A percentile compares a stretch with the other conserved stretches of the same genome.
Conservation (phyloP, 306 rosid genomes). For the Mucuna pruriens region DNA sequence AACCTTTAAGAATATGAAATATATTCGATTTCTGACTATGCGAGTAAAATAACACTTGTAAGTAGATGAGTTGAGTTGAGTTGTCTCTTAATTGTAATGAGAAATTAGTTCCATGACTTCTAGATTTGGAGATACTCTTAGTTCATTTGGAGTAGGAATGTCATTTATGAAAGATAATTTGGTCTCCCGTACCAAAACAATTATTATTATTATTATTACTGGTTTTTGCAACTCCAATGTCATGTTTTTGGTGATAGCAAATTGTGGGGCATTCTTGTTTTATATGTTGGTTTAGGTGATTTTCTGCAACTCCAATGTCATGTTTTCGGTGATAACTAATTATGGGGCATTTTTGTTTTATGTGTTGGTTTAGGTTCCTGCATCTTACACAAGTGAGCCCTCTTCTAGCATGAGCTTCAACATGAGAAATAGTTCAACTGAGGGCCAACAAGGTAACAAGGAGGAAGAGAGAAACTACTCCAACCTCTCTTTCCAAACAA, state of each 20-base stretch:
- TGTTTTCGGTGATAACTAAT: not conserved
- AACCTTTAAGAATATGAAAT: too few relatives aligned
- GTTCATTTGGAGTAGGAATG: too few relatives aligned
- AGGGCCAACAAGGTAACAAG: constrained; percentile 39
- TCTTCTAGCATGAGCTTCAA: constrained; percentile 47
- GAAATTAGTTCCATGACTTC: too few relatives aligned
- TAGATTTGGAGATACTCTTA: too few relatives aligned
- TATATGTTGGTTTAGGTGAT: constrained; percentile 36
- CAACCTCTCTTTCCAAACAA: constrained; percentile 61
- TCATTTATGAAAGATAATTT: too few relatives aligned
- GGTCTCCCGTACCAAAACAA: too few relatives aligned
- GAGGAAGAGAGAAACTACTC: constrained; percentile 49
- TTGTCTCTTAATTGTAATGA: too few relatives aligned
- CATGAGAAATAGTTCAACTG: constrained; percentile 47
- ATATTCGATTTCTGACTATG: too few relatives aligned
- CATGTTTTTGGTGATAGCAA: not conserved
- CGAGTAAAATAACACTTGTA: too few relatives aligned
- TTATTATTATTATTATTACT: not conserved
- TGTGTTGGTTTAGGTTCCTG: constrained; percentile 52
- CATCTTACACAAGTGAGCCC: constrained; percentile 60
- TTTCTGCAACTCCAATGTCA: not conserved
- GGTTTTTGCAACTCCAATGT: not conserved
- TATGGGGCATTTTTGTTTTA: not conserved
- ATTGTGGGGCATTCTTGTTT: constrained; percentile 13
- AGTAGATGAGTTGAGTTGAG: too few relatives aligned